phyloP scores from a whole-genome alignment of 2,329 filamentous ascomycete species.

The Aureobasidium sp. region DNA sequence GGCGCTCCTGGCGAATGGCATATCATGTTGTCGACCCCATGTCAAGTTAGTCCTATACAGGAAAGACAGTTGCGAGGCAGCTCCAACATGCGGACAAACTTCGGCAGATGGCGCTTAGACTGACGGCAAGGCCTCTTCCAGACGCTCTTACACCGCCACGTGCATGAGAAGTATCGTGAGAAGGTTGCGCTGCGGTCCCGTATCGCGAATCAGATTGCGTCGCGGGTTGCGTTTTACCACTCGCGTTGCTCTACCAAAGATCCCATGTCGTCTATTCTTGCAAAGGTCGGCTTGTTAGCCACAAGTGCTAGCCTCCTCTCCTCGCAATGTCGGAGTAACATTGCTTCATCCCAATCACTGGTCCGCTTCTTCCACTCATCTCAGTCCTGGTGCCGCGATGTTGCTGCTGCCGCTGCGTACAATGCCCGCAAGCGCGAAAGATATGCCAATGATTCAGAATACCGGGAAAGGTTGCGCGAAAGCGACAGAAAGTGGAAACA shows the following conservation, averaged over 20 bases:
- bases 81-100: not conserved
- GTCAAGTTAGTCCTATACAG: not conserved
- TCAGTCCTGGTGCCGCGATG: not conserved
- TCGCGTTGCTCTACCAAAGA: not conserved
- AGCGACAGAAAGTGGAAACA: no score
- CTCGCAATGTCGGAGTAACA: not conserved
- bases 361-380: not conserved
- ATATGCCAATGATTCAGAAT: not conserved
- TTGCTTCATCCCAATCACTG: not conserved
- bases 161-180: not conserved
- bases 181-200: not conserved
- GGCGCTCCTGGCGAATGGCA: not conserved
- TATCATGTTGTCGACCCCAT: not conserved
- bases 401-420: not conserved
- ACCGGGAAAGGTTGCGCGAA: not conserved
- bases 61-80: not conserved
- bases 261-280: not conserved
- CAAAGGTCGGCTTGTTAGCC: not conserved
- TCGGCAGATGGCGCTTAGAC: not conserved
- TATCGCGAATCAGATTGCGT: not conserved
- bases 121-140: not conserved
- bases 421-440: not conserved
- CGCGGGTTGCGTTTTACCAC: not conserved
- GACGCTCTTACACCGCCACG: not conserved
- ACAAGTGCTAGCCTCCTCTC: not conserved